These are phyloP conservation scores for Coemansia javaensis DNA, from an alignment of 192 early-diverging fungal genomes.

Conservation along the genomic window DNA sequence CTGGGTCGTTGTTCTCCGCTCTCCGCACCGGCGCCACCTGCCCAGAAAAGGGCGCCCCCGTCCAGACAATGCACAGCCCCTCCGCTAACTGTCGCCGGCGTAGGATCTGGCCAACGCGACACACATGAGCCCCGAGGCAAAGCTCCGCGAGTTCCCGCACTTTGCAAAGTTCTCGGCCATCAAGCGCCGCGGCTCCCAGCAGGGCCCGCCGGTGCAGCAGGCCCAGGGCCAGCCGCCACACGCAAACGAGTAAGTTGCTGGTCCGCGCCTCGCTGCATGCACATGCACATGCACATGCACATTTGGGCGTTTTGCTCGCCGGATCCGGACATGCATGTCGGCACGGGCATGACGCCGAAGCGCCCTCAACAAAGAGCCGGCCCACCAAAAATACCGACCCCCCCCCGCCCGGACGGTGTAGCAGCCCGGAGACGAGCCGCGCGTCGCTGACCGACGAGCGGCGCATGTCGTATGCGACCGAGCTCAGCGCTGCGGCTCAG, in stretches of 20 bases:
- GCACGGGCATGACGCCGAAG: no score
- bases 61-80: neutral
- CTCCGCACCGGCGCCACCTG: no score
- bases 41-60: no score
- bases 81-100: neutral
- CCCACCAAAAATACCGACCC: no score
- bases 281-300: neutral
- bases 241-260: constrained; percentile 37
- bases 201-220: neutral
- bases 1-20: no score
- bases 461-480: constrained; percentile 6
- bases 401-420: constrained; percentile 6
- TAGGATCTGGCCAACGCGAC: constrained; percentile 48
- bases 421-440: constrained; percentile 23
- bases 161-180: constrained; percentile 40
- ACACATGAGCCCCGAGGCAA: constrained; percentile 47
- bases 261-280: neutral
- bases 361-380: no score
- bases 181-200: constrained; percentile 22
- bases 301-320: neutral
- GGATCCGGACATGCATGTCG: neutral
- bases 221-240: constrained; percentile 5
- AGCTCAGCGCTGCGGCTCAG: constrained; percentile 2
- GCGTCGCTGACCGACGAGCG: constrained; percentile 29
- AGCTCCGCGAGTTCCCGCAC: constrained; percentile 50